These are phyloP conservation scores for Conticribra guillardii DNA, from an alignment of 108 stramenopile genomes.

Conservation along the genomic window DNA sequence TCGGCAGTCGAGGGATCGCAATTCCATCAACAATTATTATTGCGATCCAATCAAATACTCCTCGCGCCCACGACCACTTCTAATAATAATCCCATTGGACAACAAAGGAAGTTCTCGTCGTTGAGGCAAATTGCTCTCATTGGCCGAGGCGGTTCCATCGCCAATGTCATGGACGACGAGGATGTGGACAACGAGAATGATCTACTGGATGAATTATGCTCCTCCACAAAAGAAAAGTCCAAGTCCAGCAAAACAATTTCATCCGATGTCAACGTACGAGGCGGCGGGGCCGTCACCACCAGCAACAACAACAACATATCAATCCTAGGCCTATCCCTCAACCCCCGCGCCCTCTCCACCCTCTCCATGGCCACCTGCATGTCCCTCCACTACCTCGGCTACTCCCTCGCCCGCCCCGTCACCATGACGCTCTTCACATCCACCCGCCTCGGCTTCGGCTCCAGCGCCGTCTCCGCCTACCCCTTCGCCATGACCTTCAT, in stretches of 20 bases:
- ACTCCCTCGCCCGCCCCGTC: conserved; percentile 54
- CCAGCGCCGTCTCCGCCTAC: conserved; percentile 30
- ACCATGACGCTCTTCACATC: conserved; percentile 59
- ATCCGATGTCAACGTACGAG: not conserved
- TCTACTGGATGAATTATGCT: no score
- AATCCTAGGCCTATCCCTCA: not conserved
- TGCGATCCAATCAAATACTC: no score
- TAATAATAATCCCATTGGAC: not conserved
- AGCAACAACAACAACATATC: conserved; percentile 4
- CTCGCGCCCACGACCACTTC: not conserved
- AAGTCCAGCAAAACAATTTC: no score
- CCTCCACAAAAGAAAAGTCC: not conserved
- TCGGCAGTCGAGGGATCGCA: not conserved
- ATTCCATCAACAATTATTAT: not conserved
- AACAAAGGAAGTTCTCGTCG: not conserved
- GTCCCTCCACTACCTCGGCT: conserved; percentile 50
- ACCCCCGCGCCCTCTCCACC: conserved; percentile 35
- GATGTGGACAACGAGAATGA: not conserved
- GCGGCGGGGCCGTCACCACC: not conserved
- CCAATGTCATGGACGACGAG: not conserved
- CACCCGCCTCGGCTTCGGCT: conserved; percentile 38
- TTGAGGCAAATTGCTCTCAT: not conserved
- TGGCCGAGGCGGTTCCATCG: not conserved
- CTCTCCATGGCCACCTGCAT: conserved; percentile 52
- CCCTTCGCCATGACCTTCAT: conserved; percentile 56